Evolutionary conservation across 2,329 filamentous ascomycete genomes (phyloP), one percentile per base, ranked within the genome.

Genomic region (Aspergillus novoparasiticus): DNA sequence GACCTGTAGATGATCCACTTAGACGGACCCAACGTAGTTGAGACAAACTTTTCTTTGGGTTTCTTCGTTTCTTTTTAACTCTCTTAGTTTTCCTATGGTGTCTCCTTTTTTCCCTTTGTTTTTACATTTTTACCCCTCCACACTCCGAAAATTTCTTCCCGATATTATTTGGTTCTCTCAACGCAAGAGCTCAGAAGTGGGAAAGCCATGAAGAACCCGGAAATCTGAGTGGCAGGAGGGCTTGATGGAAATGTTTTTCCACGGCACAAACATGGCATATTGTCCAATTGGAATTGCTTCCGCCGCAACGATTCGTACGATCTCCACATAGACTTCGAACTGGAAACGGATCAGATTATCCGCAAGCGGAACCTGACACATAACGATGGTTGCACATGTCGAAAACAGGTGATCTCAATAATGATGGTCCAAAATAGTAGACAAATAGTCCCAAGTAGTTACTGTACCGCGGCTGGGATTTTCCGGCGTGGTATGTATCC

Each of bases 1-100:
- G 32, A 55, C n/a, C 30, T 55, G 51, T 55, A 21, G 51, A 4
- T 55, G 51, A 55, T 55, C 51, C 51, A 55, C 51, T 55, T 55
- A 4, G 32, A 34, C 9, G 19, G 28, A 28, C 12, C 48, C 28
- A 51, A n/a, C 19, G 26, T 16, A 50, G 46, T 26, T 50, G 6
- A 28, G 23, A 50, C 26, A 28, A 14, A 51, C 16, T n/a, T 32
- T 21, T 51, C 16, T 51, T 19, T 51, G 16, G 21, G 6, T 16
- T 55, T 39, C 51, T 55, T 26, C 28, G 32, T 55, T 14, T 39
- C 12, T 39, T 4, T 26, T 10, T 26, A 2, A 11, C 32, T 14
- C 21, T n/a, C n/a, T 21, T 16, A 16, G 2, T 34, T 21, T 11
- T 19, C 3, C 1, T 32, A 28, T 6, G 6, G 26, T 8, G 6